Evolutionary conservation across 768 basidiomycete genomes (phyloP).

Genomic region (Pisolithus marmoratus): DNA sequence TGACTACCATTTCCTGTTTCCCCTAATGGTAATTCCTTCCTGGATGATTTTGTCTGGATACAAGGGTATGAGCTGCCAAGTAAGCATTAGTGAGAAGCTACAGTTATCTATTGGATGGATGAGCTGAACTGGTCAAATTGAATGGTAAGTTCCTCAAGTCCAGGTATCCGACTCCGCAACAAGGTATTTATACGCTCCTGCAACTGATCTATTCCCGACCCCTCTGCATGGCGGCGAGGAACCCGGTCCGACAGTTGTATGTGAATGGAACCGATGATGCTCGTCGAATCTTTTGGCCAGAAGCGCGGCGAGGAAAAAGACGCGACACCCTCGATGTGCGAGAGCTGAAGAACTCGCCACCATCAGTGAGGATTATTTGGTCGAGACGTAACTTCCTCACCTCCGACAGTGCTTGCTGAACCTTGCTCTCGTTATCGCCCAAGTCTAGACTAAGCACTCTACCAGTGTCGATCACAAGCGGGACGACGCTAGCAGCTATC

Average conservation of each 20-base stretch:
- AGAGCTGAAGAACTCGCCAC: constrained; percentile 42
- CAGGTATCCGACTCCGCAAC: constrained; percentile 66
- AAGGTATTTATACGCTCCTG: constrained; percentile 70
- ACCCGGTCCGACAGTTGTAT: constrained; percentile 73
- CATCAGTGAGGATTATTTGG: constrained; percentile 2
- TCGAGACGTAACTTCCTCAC: constrained; percentile 33
- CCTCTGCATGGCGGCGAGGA: constrained; percentile 51
- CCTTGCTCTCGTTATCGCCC: constrained; percentile 49
- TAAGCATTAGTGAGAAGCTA: background rate
- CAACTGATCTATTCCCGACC: constrained; percentile 51
- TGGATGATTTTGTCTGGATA: background rate
- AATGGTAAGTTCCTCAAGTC: constrained; percentile 84
- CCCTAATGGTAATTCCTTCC: background rate
- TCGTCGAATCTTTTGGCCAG: constrained; percentile 91
- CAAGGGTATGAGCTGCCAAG: background rate
- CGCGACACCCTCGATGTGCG: constrained; percentile 69
- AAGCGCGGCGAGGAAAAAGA: constrained; percentile 82
- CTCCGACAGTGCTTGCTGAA: constrained; percentile 58
- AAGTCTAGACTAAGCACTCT: constrained; percentile 84
- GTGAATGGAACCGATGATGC: constrained; percentile 86
- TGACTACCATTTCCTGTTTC: background rate
- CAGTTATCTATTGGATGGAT: background rate
- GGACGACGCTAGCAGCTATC: constrained; percentile 93
- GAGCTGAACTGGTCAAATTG: constrained; percentile 58
- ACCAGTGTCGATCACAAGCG: constrained; percentile 91